Conservation (phyloP, 1,139 yeast genomes). For the Debaryomycetaceae sp. region DNA sequence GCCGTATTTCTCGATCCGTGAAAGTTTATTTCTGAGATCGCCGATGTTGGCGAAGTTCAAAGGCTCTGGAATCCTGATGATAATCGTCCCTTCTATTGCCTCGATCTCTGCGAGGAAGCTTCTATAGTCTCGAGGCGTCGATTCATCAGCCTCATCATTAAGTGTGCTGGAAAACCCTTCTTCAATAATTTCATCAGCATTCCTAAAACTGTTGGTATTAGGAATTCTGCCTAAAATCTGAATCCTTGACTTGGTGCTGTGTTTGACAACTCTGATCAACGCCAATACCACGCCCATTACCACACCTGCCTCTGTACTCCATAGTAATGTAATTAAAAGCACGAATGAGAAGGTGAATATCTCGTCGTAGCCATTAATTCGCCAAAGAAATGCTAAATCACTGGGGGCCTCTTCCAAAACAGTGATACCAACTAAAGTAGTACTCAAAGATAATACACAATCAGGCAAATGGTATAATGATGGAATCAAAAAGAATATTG, state of each 20-base stretch:
- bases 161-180: constrained; percentile 23
- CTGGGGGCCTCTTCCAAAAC: constrained; percentile 32
- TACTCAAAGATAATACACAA: constrained; percentile 32
- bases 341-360: constrained; percentile 21
- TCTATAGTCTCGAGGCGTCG: constrained; percentile 10
- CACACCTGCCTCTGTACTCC: constrained; percentile 35
- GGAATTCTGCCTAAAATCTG: constrained; percentile 34
- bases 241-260: constrained; percentile 28
- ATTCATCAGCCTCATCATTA: constrained; percentile 5
- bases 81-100: constrained; percentile 28
- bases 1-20: constrained; percentile 27
- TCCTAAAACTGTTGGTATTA: constrained; percentile 27
- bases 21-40: constrained; percentile 23
- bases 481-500: constrained; percentile 23
- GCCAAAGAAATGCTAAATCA: constrained; percentile 27
- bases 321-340: constrained; percentile 23
- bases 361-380: constrained; percentile 30
- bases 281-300: constrained; percentile 27
- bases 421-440: constrained; percentile 35
- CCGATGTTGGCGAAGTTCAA: constrained; percentile 28
- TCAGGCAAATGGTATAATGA: constrained; percentile 27
- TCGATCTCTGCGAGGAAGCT: constrained; percentile 27
- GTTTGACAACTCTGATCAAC: constrained; percentile 24
- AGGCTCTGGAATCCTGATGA: constrained; percentile 30
- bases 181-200: constrained; percentile 35